Evolutionary conservation across 192 early-diverging fungal species (phyloP).

Genomic region (Coemansia sp.): DNA sequence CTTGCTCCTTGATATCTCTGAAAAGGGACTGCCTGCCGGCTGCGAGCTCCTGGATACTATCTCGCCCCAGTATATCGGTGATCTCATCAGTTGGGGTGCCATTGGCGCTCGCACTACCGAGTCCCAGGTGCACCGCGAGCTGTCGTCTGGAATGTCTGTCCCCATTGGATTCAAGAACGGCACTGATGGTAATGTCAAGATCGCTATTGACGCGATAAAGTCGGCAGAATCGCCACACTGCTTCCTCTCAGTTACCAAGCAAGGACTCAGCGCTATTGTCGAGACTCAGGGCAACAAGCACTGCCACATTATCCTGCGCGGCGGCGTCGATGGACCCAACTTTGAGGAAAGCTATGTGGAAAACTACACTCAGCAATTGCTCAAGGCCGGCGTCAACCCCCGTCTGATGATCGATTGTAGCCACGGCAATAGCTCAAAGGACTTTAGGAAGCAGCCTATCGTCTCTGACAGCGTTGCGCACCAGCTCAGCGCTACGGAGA

Average conservation of each 20-base stretch:
- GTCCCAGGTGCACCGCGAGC: constrained; percentile 93
- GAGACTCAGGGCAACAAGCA: constrained; percentile 87
- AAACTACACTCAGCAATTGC: constrained; percentile 61
- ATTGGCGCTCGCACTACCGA: constrained; percentile 97
- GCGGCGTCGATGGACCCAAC: constrained; percentile 87
- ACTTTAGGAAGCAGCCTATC: constrained; percentile 81
- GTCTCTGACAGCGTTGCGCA: constrained; percentile 74
- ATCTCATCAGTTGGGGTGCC: constrained; percentile 95
- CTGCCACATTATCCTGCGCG: constrained; percentile 95
- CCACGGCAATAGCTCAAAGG: constrained; percentile 93
- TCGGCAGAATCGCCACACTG: constrained; percentile 78
- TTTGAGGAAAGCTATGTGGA: constrained; percentile 77
- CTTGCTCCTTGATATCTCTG: constrained; percentile 78
- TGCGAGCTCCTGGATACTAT: constrained; percentile 95
- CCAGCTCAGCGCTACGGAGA: constrained; percentile 65
- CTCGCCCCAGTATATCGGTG: constrained; percentile 93
- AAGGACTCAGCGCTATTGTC: constrained; percentile 81
- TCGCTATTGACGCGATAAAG: constrained; percentile 78
- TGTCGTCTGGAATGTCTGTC: constrained; percentile 94
- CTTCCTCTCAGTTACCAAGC: constrained; percentile 92
- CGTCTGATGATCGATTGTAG: constrained; percentile 94
- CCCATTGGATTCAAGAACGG: constrained; percentile 99
- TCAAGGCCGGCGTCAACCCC: constrained; percentile 61
- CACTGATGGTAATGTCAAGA: constrained; percentile 86
- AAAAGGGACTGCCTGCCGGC: constrained; percentile 83